These are phyloP conservation scores for Fusarium acutatum DNA, from an alignment of 2,329 filamentous ascomycete species.

Conservation along the genomic window DNA sequence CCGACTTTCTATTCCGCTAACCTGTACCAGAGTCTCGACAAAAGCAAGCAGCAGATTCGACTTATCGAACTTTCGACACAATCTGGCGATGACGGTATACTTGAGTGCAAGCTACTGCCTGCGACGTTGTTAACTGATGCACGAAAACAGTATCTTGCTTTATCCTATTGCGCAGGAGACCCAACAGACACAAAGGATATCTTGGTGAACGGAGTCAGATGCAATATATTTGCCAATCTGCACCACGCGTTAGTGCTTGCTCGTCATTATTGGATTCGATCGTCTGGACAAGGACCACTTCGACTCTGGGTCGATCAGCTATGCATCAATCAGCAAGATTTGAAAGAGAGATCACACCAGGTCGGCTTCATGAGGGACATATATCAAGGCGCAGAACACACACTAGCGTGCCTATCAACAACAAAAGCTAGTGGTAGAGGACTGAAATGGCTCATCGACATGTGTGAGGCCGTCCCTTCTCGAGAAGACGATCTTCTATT, in stretches of 20 bases:
- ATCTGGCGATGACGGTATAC: too few species aligned
- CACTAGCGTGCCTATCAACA: neutral
- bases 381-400: accelerated
- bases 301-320: neutral
- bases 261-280: accelerated
- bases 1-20: accelerated
- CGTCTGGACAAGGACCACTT: accelerated
- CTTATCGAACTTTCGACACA: neutral
- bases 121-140: accelerated
- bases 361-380: accelerated
- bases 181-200: accelerated
- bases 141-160: accelerated
- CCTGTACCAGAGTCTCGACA: neutral
- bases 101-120: neutral
- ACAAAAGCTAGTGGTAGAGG: accelerated
- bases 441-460: neutral
- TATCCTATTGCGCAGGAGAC: accelerated
- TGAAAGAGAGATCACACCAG: accelerated
- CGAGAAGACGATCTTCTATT: neutral
- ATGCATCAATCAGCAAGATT: neutral
- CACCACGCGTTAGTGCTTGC: accelerated
- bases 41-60: neutral
- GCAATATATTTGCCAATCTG: accelerated
- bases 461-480: accelerated
- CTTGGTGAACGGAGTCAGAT: accelerated